Base-by-base conservation (phyloP, 495 filamentous ascomycete genomes). In the Massariosphaeria phaeospora region DNA sequence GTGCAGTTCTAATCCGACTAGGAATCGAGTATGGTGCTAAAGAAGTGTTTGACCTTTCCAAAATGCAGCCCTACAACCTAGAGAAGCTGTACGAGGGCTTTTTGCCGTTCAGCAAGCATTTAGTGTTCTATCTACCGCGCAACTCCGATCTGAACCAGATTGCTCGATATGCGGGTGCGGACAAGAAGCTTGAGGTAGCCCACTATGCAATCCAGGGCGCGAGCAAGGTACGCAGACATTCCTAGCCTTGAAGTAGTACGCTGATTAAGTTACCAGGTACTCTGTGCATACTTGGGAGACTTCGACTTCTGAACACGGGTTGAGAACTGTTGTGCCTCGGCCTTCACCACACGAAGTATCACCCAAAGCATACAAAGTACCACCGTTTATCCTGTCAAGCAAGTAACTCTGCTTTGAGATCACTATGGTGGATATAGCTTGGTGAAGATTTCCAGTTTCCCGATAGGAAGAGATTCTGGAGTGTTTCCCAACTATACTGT, bases 181-280 rank as follows among this genome's bases (percentile, higher is more conserved):
- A 68, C 1, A 57, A 63, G 35, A 80, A 79, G 65, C 69, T 88
- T 7, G 79, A 85, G 17, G 84, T 90, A 23, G 79, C 88, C 41
- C 93, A 98, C 71, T 98, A 98, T 66, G 96, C 89, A 67, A 84
- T 93, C 70, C 76, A 86, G 49, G 88, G 89, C 8, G 85, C 86
- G 2, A 96, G 93, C 68, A 98, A 96, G 72, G 87, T 74, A 53
- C 24, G 35, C 15, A 27, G n/a, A 30, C 10, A 15, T 34, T 6
- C 43, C n/a, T n/a, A n/a, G n/a, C n/a, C n/a, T n/a, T n/a, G n/a
- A n/a, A n/a, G n/a, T n/a, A n/a, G n/a, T n/a, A n/a, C n/a, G n/a
- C n/a, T n/a, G n/a, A n/a, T n/a, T n/a, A n/a, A n/a, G 20, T 23
- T 30, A 5, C 6, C 25, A 70, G 68, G 79, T 76, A n/a, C 49